phyloP scores from a whole-genome alignment of 2,329 filamentous ascomycete species.

The Biscogniauxia mediterranea region DNA sequence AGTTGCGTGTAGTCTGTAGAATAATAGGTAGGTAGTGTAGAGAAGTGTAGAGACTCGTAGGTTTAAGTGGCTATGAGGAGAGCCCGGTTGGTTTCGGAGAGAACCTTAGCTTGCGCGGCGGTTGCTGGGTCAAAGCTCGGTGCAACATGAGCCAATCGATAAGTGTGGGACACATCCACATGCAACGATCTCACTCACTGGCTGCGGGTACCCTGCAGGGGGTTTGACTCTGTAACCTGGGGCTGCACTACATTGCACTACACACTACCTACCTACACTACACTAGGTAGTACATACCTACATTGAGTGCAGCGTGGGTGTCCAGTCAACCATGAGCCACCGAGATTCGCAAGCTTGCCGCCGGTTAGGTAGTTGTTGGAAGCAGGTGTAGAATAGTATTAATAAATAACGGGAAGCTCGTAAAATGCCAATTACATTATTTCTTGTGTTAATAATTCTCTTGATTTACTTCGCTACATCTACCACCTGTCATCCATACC shows the following conservation, averaged over 20 bases:
- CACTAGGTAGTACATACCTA: not conserved
- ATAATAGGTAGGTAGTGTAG: not conserved
- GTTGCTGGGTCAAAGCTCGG: slow-evolving; percentile 1
- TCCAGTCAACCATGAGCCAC: slow-evolving; percentile 3
- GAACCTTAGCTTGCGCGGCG: not conserved
- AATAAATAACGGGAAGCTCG: too few relatives aligned
- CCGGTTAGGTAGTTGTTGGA: slow-evolving; percentile 14
- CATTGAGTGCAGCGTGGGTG: slow-evolving; percentile 3
- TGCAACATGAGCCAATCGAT: not conserved
- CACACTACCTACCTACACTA: not conserved
- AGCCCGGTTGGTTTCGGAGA: not conserved
- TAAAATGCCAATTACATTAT: not conserved
- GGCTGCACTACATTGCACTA: too few relatives aligned
- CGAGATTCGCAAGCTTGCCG: not conserved
- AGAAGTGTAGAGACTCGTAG: not conserved
- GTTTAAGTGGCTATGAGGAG: not conserved
- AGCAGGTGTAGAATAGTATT: not conserved
- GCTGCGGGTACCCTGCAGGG: slow-evolving; percentile 1
- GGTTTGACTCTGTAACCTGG: not conserved
- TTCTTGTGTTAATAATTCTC: not conserved
- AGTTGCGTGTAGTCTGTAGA: too few relatives aligned
- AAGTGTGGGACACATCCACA: not conserved
- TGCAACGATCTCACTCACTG: not conserved
- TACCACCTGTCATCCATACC: too few relatives aligned
- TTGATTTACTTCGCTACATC: not conserved